Percentiles rank a stretch among this genome's conserved stretches.
phyloP scores from a whole-genome alignment of 2,329 filamentous ascomycete species.

The Ascochyta viciae-villosae region DNA sequence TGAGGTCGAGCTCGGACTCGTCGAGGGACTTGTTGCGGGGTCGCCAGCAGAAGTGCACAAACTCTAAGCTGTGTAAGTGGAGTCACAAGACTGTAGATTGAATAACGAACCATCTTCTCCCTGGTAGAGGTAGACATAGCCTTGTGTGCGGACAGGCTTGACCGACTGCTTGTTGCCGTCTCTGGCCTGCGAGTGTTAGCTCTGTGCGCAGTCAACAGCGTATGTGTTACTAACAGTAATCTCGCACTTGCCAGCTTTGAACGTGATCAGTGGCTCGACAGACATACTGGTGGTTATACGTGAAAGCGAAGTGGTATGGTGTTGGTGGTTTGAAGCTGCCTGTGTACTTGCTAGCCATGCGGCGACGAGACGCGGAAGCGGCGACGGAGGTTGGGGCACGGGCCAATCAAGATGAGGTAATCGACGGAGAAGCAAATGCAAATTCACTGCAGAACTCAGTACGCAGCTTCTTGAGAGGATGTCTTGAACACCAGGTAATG shows the following conservation, averaged over 20 bases:
- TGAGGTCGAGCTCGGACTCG: conserved; percentile 82
- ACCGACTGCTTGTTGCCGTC: conserved; percentile 61
- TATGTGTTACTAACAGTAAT: conserved; percentile 69
- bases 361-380: conserved; percentile 4
- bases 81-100: background rate
- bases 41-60: conserved; percentile 98
- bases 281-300: conserved; percentile 66
- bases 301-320: conserved; percentile 18
- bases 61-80: conserved; percentile 61
- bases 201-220: background rate
- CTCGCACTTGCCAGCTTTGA: conserved; percentile 93
- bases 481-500: background rate
- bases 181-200: conserved; percentile 34
- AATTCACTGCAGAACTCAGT: conserved; percentile 2
- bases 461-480: background rate
- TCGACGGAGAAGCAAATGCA: conserved; percentile 5
- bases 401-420: conserved; percentile 12
- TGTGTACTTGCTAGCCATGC: conserved; percentile 9
- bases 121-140: conserved; percentile 90
- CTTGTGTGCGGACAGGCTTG: conserved; percentile 73
- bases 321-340: conserved; percentile 29
- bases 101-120: conserved; percentile 74
- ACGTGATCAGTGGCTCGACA: conserved; percentile 85
- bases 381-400: conserved; percentile 2
- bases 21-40: conserved; percentile 74